Evolutionary conservation across 2,329 filamentous ascomycete species (phyloP).

Genomic region (Ophiocordyceps unilateralis): DNA sequence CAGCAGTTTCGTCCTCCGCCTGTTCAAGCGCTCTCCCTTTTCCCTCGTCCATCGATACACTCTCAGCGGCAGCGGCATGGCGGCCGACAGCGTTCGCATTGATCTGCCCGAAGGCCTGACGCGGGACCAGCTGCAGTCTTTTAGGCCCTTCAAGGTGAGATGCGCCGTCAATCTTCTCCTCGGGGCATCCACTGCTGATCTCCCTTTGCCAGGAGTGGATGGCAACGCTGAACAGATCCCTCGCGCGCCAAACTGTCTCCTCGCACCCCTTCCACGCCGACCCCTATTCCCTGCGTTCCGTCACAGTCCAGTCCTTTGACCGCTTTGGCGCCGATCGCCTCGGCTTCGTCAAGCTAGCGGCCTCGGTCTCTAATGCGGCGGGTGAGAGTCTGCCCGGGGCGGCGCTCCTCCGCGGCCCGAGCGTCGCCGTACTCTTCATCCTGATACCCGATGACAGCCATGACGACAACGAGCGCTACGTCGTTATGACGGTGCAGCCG

Average conservation of each 20-base stretch:
- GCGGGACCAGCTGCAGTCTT: conserved; percentile 21
- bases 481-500: conserved; percentile 41
- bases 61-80: background rate
- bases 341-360: conserved; percentile 39
- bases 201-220: conserved; percentile 27
- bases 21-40: background rate
- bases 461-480: conserved; percentile 30
- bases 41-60: background rate
- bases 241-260: conserved; percentile 23
- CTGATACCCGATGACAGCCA: conserved; percentile 32
- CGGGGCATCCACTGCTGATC: no score
- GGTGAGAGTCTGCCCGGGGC: conserved; percentile 34
- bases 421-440: conserved; percentile 42
- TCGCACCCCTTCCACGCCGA: conserved; percentile 34
- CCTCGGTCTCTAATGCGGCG: conserved; percentile 26
- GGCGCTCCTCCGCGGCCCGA: conserved; percentile 41
- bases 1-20: background rate
- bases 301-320: conserved; percentile 37
- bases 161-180: background rate
- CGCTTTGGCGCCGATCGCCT: conserved; percentile 27
- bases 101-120: conserved; percentile 23
- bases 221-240: conserved; percentile 25
- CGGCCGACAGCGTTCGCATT: conserved; percentile 14
- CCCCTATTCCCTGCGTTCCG: conserved; percentile 32
- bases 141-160: conserved; percentile 28